These are phyloP conservation scores for Camellia japonica DNA, from an alignment of 148 eudicot species.

Conservation along the genomic window DNA sequence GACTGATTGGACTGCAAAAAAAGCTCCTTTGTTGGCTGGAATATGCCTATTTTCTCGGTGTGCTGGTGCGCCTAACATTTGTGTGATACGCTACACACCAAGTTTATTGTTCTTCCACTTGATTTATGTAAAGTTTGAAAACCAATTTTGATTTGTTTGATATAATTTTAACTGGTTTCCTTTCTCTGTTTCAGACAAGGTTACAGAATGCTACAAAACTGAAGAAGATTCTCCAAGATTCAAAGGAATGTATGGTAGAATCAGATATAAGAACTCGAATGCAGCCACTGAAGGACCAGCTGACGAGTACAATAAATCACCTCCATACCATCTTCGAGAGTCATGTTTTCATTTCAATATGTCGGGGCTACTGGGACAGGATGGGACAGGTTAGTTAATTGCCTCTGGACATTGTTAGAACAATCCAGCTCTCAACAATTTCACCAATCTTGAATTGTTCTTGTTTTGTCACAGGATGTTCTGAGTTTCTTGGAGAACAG, in stretches of 20 bases:
- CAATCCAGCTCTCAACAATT: background rate
- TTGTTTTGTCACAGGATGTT: constrained; percentile 51
- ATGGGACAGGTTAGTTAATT: constrained; percentile 68
- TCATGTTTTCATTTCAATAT: constrained; percentile 63
- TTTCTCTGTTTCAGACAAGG: constrained; percentile 45
- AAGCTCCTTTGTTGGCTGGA: background rate
- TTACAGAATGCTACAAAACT: constrained; percentile 63
- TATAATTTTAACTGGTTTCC: background rate
- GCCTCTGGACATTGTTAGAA: background rate
- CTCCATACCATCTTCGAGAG: constrained; percentile 56
- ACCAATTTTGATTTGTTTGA: background rate
- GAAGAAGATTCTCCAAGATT: constrained; percentile 82
- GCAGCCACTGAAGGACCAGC: constrained; percentile 71
- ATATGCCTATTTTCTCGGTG: background rate
- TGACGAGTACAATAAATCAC: constrained; percentile 57
- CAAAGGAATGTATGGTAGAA: constrained; percentile 60
- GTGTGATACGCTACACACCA: background rate
- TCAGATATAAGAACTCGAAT: constrained; percentile 63
- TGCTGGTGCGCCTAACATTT: background rate
- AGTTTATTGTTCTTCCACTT: background rate
- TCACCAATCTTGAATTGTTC: background rate
- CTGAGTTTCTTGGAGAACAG: constrained; percentile 75
- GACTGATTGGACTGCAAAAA: background rate
- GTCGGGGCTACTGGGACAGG: constrained; percentile 82
- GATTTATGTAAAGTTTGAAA: background rate